Evolutionary conservation across 441 rosid species (phyloP).

Genomic region (Pelargonium australe): DNA sequence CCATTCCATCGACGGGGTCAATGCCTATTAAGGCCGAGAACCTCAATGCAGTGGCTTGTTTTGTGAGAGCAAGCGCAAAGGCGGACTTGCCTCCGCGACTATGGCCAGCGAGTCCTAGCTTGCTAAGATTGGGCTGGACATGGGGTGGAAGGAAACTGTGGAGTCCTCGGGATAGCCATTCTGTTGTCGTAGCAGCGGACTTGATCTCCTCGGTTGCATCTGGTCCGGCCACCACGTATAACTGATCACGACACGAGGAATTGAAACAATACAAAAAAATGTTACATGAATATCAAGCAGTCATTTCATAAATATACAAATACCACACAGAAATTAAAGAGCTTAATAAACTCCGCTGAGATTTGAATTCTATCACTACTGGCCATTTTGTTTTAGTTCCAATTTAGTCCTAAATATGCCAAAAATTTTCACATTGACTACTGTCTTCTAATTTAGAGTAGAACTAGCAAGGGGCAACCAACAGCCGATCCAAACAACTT

Average conservation of each 20-base stretch:
- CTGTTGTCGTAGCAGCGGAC: slow-evolving; percentile 41
- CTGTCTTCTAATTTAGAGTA: no score
- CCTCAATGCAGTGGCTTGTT: slow-evolving; percentile 33
- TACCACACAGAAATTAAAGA: no score
- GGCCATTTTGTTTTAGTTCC: no score
- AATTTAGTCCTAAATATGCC: no score
- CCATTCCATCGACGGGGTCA: slow-evolving; percentile 85
- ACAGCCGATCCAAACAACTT: no score
- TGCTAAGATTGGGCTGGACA: slow-evolving; percentile 50
- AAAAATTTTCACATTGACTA: no score
- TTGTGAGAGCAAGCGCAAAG: slow-evolving; percentile 52
- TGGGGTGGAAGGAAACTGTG: slow-evolving; percentile 39
- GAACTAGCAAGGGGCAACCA: no score
- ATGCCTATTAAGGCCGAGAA: slow-evolving; percentile 68
- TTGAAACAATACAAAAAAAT: no score
- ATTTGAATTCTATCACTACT: no score
- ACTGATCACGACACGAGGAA: slow-evolving; percentile 26
- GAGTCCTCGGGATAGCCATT: slow-evolving; percentile 60
- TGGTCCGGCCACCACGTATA: slow-evolving; percentile 58
- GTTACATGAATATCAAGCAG: no score
- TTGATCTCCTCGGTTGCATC: slow-evolving; percentile 58
- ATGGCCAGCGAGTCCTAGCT: slow-evolving; percentile 73
- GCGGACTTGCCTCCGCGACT: slow-evolving; percentile 90
- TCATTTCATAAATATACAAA: no score
- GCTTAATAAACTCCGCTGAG: no score